Evolutionary conservation across 2,329 filamentous ascomycete genomes (phyloP), one percentile per base, ranked within the genome.

Genomic region (Rachicladosporium sp.): DNA sequence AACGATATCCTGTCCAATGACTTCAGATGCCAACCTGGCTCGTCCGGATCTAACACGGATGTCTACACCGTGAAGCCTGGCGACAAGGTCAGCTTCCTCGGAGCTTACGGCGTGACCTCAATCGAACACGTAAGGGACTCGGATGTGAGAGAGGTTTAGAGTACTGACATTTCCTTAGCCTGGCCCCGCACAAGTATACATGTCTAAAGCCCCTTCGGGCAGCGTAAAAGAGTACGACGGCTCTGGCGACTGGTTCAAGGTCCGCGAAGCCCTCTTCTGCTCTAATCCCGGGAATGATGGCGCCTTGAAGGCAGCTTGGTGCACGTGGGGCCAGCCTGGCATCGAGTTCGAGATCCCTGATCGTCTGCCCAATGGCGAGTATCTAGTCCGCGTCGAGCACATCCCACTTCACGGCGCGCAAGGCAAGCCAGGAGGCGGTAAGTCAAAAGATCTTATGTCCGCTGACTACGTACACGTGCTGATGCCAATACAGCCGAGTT

Each of bases 361-460:
- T 19, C 68, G 65, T 56, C 62, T 75, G 43, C 67, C 70, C 4
- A 60, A 68, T 1, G 72, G 71, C 35, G 62, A 74, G 36, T 74
- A 74, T 48, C 64, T 76, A 12, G 56, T 76, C 51, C 64, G 71
- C 31, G 65, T 68, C 23, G 71, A 75, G 59, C 62, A 69, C 27
- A 61, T 73, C 34, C 70, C 70, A 6, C 58, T 74, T 30, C 70
- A 74, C 55, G 69, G 71, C 13, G 70, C 69, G 11, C 54, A 68
- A 46, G 38, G 38, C 29, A 36, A 29, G 2, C 15, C 38, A 19
- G 32, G 29, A 21, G 38, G 38, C 34, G 59, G 15, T 19, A 19
- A 19, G 15, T 19, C 15, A 19, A 19, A 19, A 19, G 15, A 19
- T 19, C 15, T 19, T 19, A 19, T 19, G 15, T 19, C 15, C 15